Conservation (phyloP, 257 asterid species). For the Penstemon davidsonii region DNA sequence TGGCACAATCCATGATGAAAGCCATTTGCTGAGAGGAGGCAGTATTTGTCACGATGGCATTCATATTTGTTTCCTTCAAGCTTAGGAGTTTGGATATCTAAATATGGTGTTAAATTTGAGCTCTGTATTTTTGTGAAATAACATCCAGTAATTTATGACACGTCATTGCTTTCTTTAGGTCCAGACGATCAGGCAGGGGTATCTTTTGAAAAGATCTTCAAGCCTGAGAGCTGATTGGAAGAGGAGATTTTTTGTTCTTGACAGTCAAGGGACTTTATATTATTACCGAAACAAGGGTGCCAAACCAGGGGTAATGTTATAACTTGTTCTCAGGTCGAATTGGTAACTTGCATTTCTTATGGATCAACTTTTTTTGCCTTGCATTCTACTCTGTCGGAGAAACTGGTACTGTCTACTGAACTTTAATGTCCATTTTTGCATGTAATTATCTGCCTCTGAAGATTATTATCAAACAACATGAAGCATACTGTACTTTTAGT, state of each 20-base stretch:
- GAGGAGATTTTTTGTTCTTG: slow-evolving; percentile 92
- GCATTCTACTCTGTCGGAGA: neutral
- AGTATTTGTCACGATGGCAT: slow-evolving; percentile 14
- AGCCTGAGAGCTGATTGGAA: slow-evolving; percentile 97
- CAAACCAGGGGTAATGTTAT: slow-evolving; percentile 63
- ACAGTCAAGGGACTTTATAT: slow-evolving; percentile 83
- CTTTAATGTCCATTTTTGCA: slow-evolving; percentile 13
- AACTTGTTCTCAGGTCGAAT: slow-evolving; percentile 27
- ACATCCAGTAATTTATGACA: slow-evolving; percentile 10
- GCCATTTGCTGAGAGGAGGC: neutral
- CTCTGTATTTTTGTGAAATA: slow-evolving; percentile 7
- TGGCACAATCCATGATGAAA: too few species aligned
- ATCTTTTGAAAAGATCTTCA: slow-evolving; percentile 87
- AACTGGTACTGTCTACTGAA: slow-evolving; percentile 1
- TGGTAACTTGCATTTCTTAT: slow-evolving; percentile 20
- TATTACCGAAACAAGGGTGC: slow-evolving; percentile 83
- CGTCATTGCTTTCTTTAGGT: slow-evolving; percentile 48
- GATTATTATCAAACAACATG: slow-evolving; percentile 21
- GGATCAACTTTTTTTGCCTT: slow-evolving; percentile 19
- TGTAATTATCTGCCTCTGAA: slow-evolving; percentile 8
- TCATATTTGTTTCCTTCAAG: slow-evolving; percentile 13
- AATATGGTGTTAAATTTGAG: slow-evolving; percentile 15
- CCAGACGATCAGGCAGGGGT: slow-evolving; percentile 91
- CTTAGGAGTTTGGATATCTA: slow-evolving; percentile 11
- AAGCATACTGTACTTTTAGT: slow-evolving; percentile 7